Base-by-base conservation (phyloP, 306 rosid genomes). In the Lathyrus aphaca region DNA sequence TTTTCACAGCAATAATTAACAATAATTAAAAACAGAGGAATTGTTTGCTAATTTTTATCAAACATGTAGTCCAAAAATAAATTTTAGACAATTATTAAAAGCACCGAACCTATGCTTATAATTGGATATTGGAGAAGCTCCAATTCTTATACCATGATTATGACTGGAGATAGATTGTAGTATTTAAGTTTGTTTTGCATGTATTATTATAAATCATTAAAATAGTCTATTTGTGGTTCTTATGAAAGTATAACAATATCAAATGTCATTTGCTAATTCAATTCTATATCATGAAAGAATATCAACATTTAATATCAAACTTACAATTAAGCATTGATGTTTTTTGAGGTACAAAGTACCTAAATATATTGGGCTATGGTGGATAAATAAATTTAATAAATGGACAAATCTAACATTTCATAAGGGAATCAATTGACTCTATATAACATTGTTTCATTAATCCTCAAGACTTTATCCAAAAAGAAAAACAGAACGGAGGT, bases 401-500 rank as follows among this genome's bases (percentile, higher is more conserved):
- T 23, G 64, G 61, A 60, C 23, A 1, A 73, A 53, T 53, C 45
- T 38, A 55, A 39, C 29, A 37, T 38, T 56, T 68, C 73, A 65
- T 66, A 50, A 71, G 53, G 29, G 8, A 53, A 53, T 21, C 59
- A 53, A 53, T 21, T 53, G 3, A 53, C 59, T 51, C 58, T 53
- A 37, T 40, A 69, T 6, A 74, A 50, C 13, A 61, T 57, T 67
- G 58, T 75, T 71, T 59, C 8, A 71, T 62, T 71, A 21, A 53
- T 19, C 30, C 72, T 71, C 69, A 54, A 76, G 15, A 68, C 15
- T 76, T 54, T 45, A 17, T 56, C 49, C 64, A 74, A 70, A 72
- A 67, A 64, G 71, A 70, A 61, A 67, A 64, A 64, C 23, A 16
- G 37, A 68, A 66, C 21, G 72, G 78, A 75, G 63, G 54, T 18